Evolutionary conservation across 2,329 filamentous ascomycete species (phyloP).

Genomic region (Phialophora chinensis): DNA sequence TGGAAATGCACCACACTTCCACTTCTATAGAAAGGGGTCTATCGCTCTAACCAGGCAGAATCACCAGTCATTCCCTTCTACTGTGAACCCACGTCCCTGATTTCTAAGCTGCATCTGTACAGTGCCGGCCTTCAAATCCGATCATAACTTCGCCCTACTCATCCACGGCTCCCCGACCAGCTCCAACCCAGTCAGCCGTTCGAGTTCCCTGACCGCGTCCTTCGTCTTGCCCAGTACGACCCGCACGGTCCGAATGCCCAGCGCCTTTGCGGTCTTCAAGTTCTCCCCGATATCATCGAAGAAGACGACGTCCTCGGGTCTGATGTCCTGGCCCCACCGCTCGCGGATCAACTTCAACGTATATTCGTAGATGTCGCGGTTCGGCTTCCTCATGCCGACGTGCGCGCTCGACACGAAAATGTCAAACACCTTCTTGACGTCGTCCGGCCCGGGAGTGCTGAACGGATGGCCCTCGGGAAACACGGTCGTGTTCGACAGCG

Average conservation of each 20-base stretch:
- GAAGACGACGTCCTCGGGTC: constrained; percentile 76
- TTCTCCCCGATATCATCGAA: constrained; percentile 96
- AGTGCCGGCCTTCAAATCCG: background rate
- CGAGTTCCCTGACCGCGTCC: constrained; percentile 82
- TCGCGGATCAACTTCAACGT: constrained; percentile 71
- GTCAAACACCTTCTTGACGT: constrained; percentile 75
- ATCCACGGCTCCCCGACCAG: constrained; percentile 55
- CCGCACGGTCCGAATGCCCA: constrained; percentile 83
- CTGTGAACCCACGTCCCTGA: background rate
- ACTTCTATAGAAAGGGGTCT: background rate
- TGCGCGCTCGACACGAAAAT: constrained; percentile 87
- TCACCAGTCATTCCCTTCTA: background rate
- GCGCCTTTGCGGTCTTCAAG: constrained; percentile 74
- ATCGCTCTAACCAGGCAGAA: background rate
- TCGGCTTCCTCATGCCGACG: constrained; percentile 85
- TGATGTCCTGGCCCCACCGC: constrained; percentile 61
- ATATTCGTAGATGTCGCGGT: constrained; percentile 77
- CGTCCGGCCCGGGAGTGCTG: constrained; percentile 59
- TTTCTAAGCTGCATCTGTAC: too few species aligned
- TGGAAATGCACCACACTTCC: background rate
- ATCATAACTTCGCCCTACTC: constrained; percentile 9
- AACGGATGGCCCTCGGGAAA: constrained; percentile 78
- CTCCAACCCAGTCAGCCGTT: constrained; percentile 71
- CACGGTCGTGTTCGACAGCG: constrained; percentile 86
- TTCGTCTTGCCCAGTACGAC: constrained; percentile 78